Evolutionary conservation across 164 flowering plant genomes (phyloP).

Genomic region (Tetracentron sinense): DNA sequence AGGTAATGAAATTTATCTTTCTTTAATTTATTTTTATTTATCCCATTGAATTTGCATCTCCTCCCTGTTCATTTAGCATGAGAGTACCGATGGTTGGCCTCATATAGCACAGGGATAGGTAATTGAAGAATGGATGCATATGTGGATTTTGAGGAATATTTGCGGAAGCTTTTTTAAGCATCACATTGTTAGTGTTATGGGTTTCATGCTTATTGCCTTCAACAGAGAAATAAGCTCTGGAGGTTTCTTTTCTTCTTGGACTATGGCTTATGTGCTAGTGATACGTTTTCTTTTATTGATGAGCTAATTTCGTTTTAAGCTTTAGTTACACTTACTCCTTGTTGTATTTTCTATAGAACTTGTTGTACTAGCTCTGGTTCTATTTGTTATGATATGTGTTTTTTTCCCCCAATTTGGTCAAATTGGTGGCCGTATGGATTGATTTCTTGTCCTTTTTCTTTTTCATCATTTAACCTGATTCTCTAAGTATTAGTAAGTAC

Average conservation of each 20-base stretch:
- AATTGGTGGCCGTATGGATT: not conserved
- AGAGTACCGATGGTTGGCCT: conserved; percentile 24
- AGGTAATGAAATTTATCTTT: conserved; percentile 4
- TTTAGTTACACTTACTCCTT: too few relatives aligned
- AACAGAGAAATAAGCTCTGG: conserved; percentile 1
- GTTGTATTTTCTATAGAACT: too few relatives aligned
- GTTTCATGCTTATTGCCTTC: not conserved
- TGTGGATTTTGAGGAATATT: conserved; percentile 27
- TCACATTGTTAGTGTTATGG: conserved; percentile 13
- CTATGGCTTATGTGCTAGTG: conserved; percentile 1
- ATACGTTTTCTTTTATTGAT: not conserved
- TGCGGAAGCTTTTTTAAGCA: conserved; percentile 10
- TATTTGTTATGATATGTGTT: not conserved
- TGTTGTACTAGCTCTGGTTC: conserved; percentile 1
- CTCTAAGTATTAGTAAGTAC: too few relatives aligned
- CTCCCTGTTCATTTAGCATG: conserved; percentile 15
- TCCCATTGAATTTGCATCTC: conserved; percentile 18
- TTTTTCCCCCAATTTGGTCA: not conserved
- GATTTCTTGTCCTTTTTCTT: not conserved
- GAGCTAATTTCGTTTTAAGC: too few relatives aligned
- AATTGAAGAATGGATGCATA: conserved; percentile 23
- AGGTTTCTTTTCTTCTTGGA: not conserved
- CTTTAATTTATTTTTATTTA: conserved; percentile 15
- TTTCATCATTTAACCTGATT: not conserved
- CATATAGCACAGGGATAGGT: conserved; percentile 32